These are phyloP conservation scores for Lentinula sp. DNA, from an alignment of 768 basidiomycete species.

Conservation along the genomic window DNA sequence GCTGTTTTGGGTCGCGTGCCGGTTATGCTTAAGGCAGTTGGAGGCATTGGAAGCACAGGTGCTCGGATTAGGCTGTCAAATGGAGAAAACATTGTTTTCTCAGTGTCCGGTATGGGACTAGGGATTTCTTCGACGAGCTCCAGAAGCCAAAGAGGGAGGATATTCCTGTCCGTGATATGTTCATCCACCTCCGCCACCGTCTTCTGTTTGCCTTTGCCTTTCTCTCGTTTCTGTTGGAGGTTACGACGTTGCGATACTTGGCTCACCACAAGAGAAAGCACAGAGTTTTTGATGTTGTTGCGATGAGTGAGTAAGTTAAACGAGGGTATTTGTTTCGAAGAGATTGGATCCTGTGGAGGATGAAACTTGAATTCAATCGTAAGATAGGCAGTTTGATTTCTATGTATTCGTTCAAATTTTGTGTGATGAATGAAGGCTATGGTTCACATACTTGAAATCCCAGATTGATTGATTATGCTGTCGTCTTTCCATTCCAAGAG, in stretches of 20 bases:
- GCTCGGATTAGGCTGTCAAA: slow-evolving; percentile 62
- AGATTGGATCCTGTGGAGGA: slow-evolving; percentile 39
- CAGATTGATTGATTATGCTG: slow-evolving; percentile 77
- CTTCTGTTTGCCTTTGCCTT: slow-evolving; percentile 14
- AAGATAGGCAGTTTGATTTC: slow-evolving; percentile 60
- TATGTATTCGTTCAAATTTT: slow-evolving; percentile 19
- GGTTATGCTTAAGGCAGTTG: slow-evolving; percentile 11
- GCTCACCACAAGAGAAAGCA: slow-evolving; percentile 44
- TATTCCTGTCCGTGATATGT: not conserved
- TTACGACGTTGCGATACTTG: slow-evolving; percentile 21
- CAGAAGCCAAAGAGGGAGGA: slow-evolving; percentile 48
- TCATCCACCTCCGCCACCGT: not conserved
- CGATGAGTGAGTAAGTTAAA: slow-evolving; percentile 60
- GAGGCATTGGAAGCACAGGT: slow-evolving; percentile 24
- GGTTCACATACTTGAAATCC: slow-evolving; percentile 64
- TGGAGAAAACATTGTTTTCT: slow-evolving; percentile 46
- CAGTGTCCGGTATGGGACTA: slow-evolving; percentile 10
- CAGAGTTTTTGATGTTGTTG: slow-evolving; percentile 43
- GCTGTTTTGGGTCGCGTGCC: slow-evolving; percentile 21
- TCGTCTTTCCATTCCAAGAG: slow-evolving; percentile 77
- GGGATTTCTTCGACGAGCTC: slow-evolving; percentile 31
- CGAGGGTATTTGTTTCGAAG: slow-evolving; percentile 30
- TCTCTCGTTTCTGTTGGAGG: slow-evolving; percentile 42
- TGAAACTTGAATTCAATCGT: slow-evolving; percentile 73
- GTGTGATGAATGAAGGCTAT: slow-evolving; percentile 4